Evolutionary conservation across 495 filamentous ascomycete genomes (phyloP).

Genomic region (Letharia columbiana): DNA sequence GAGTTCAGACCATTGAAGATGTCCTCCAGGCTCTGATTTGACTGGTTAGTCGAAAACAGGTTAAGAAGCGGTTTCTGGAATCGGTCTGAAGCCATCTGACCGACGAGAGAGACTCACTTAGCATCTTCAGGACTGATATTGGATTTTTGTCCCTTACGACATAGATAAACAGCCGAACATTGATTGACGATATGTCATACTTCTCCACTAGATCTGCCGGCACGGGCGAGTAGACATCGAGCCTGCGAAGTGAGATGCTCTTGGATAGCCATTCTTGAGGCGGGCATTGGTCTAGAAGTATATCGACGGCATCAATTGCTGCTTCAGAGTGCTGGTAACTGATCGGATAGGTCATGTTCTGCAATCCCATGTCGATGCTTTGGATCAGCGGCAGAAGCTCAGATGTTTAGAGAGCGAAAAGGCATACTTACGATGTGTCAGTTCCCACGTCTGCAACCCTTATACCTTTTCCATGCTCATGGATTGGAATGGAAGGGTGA

Average conservation of each 20-base stretch:
- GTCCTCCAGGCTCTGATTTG: background rate
- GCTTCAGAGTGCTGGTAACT: background rate
- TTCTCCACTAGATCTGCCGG: background rate
- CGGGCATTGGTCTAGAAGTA: background rate
- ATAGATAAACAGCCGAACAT: background rate
- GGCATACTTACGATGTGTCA: background rate
- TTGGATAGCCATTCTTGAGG: background rate
- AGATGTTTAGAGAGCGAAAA: background rate
- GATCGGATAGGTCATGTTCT: background rate
- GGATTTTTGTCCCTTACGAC: background rate
- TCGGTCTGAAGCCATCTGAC: background rate
- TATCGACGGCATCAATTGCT: background rate
- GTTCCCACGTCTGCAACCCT: background rate
- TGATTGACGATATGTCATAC: background rate
- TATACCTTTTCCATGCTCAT: background rate
- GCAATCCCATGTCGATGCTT: background rate
- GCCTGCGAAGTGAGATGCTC: background rate
- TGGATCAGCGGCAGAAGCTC: background rate
- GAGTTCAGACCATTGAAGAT: background rate
- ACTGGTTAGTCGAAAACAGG: background rate
- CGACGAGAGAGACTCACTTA: background rate
- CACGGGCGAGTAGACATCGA: background rate
- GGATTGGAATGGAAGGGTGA: background rate
- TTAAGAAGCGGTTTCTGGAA: background rate
- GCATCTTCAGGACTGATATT: background rate